Conservation (phyloP, 1,139 yeast genomes). For the Sugiyamaella japonica region DNA sequence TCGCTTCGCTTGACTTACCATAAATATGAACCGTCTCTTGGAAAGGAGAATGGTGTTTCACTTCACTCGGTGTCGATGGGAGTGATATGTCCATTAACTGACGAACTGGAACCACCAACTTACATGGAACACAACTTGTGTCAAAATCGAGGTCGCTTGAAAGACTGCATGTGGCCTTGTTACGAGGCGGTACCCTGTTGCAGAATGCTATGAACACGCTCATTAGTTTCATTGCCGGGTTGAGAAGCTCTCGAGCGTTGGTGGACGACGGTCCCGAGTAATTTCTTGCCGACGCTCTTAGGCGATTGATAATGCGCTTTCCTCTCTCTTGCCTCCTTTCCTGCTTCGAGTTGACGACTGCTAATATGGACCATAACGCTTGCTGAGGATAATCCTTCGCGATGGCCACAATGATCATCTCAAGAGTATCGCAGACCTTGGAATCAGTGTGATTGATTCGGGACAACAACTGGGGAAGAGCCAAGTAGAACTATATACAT, state of each 20-base stretch:
- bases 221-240: constrained; percentile 23
- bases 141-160: constrained; percentile 46
- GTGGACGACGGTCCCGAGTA: constrained; percentile 18
- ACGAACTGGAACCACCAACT: constrained; percentile 79
- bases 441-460: constrained; percentile 67
- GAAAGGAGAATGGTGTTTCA: constrained; percentile 53
- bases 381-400: constrained; percentile 73
- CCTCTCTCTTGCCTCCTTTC: constrained; percentile 57
- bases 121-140: constrained; percentile 55
- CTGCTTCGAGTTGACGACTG: constrained; percentile 71
- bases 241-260: constrained; percentile 17
- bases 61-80: constrained; percentile 52
- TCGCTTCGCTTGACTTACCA: constrained; percentile 40
- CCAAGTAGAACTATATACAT: constrained; percentile 74
- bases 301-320: constrained; percentile 41
- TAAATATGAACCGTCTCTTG: constrained; percentile 52
- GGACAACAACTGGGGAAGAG: constrained; percentile 81
- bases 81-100: constrained; percentile 67
- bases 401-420: constrained; percentile 56
- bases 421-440: constrained; percentile 57
- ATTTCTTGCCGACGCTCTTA: constrained; percentile 18
- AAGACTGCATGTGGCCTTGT: constrained; percentile 41
- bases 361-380: constrained; percentile 80
- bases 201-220: constrained; percentile 35
- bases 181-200: constrained; percentile 39